These are phyloP conservation scores for Penstemon eatonii DNA, from an alignment of 257 asterid species.

Conservation along the genomic window DNA sequence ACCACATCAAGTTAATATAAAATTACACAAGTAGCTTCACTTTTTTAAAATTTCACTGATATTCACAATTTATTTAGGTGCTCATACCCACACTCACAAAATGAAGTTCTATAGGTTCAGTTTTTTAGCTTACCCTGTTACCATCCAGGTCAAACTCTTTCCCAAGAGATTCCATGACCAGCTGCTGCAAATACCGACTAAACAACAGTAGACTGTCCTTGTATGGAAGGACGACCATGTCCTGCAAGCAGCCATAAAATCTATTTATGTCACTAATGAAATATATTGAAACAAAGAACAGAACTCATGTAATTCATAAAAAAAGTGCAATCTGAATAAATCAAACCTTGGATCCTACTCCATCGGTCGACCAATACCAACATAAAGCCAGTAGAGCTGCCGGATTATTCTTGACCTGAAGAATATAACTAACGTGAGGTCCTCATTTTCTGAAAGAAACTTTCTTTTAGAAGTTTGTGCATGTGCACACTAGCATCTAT, in stretches of 20 bases:
- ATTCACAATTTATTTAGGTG: neutral
- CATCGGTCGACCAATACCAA: constrained; percentile 97
- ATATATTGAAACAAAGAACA: constrained; percentile 3
- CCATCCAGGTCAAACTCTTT: constrained; percentile 98
- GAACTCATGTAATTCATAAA: constrained; percentile 11
- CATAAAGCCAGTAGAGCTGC: constrained; percentile 94
- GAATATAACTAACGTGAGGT: constrained; percentile 16
- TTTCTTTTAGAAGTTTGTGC: neutral
- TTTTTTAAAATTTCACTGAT: neutral
- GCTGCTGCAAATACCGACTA: constrained; percentile 95
- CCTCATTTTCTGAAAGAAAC: constrained; percentile 9
- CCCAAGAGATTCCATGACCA: constrained; percentile 99
- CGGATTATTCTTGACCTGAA: constrained; percentile 83
- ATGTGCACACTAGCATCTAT: constrained; percentile 1
- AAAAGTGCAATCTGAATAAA: constrained; percentile 26
- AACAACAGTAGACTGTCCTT: constrained; percentile 93
- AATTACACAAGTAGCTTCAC: constrained; percentile 18
- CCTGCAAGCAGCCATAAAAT: constrained; percentile 54
- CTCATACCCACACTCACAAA: neutral
- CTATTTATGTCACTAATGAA: constrained; percentile 9
- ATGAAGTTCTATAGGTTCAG: constrained; percentile 13
- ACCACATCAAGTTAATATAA: neutral
- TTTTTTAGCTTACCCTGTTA: constrained; percentile 64
- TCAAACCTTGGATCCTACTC: constrained; percentile 90
- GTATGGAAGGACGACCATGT: constrained; percentile 99